These are phyloP conservation scores for Chaetothyriales sp. DNA, from an alignment of 2,329 filamentous ascomycete species.

Conservation along the genomic window DNA sequence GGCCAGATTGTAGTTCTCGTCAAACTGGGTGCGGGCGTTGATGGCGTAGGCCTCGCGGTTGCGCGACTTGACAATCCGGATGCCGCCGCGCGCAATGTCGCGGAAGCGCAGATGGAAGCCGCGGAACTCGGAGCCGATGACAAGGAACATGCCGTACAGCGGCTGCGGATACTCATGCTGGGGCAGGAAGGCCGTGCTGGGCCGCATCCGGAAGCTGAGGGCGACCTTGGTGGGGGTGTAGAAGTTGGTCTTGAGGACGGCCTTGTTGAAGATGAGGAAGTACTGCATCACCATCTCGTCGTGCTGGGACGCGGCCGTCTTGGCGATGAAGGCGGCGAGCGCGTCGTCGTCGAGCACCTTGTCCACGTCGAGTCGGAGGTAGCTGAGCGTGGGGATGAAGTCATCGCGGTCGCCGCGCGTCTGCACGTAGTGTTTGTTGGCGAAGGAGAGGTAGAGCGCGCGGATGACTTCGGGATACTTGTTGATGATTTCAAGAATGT, in stretches of 20 bases:
- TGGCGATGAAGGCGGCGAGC: constrained; percentile 63
- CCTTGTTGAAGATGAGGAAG: constrained; percentile 88
- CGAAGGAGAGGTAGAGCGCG: constrained; percentile 80
- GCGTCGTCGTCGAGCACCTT: constrained; percentile 63
- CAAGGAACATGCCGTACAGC: constrained; percentile 95
- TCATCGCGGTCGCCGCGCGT: constrained; percentile 51
- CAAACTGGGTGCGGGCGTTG: constrained; percentile 90
- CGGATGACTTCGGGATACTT: constrained; percentile 79
- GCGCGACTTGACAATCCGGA: constrained; percentile 95
- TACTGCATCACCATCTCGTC: constrained; percentile 96
- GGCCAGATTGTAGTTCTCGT: constrained; percentile 96
- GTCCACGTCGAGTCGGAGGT: constrained; percentile 51
- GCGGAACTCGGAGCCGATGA: constrained; percentile 91
- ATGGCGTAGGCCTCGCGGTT: constrained; percentile 93
- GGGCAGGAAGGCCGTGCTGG: constrained; percentile 61
- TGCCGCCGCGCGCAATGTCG: constrained; percentile 91
- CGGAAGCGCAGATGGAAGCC: constrained; percentile 97
- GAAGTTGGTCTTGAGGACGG: constrained; percentile 91
- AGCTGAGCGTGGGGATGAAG: constrained; percentile 57
- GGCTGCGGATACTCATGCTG: constrained; percentile 84
- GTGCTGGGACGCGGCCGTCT: constrained; percentile 79
- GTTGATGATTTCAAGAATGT: constrained; percentile 93
- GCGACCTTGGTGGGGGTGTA: constrained; percentile 98
- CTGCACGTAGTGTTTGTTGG: constrained; percentile 67
- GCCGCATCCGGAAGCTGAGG: constrained; percentile 86